Base-by-base conservation (phyloP, 345 rosid genomes). In the Cardiospermum halicacabum region DNA sequence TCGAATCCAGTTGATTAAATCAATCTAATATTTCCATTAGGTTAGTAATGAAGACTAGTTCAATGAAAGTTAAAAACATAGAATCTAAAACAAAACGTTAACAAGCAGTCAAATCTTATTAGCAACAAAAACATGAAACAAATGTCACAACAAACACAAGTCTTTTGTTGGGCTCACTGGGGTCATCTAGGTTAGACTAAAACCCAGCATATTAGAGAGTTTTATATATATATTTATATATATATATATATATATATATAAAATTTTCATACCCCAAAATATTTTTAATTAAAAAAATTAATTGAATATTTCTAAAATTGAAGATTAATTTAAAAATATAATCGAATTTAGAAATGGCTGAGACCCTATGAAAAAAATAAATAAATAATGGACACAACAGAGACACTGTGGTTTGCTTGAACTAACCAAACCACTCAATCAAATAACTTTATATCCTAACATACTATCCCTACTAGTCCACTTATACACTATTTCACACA, bases 381-480 rank as follows among this genome's bases (percentile, higher is more conserved):
- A n/a, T n/a, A n/a, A n/a, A n/a, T n/a, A n/a, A n/a, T n/a, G n/a
- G n/a, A n/a, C n/a, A n/a, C n/a, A n/a, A n/a, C n/a, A n/a, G n/a
- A n/a, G n/a, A n/a, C n/a, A n/a, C n/a, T n/a, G n/a, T n/a, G n/a
- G n/a, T 21, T 31, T 50, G 18, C 11, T 47, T 32, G 54, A 61
- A 61, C 10, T 61, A 42, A 47, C 40, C 55, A 31, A 47, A 3
- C 42, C 42, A 30, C 21, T 30, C 65, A 62, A 30, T 62, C 65
- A 62, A 62, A 42, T 27, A 11, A 16, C 49, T 43, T 50, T 51
- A 16, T 15, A 32, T 31, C 2, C 12, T 21, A n/a, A 15, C 67
- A 39, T 43, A 62, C 57, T 49, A 48, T 31, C 34, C 22, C 56
- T 11, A 60, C 32, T 27, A 45, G 50, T 21, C 50, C 9, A 15